phyloP scores from a whole-genome alignment of 2,329 filamentous ascomycete species.

The Pyrenophora graminea region DNA sequence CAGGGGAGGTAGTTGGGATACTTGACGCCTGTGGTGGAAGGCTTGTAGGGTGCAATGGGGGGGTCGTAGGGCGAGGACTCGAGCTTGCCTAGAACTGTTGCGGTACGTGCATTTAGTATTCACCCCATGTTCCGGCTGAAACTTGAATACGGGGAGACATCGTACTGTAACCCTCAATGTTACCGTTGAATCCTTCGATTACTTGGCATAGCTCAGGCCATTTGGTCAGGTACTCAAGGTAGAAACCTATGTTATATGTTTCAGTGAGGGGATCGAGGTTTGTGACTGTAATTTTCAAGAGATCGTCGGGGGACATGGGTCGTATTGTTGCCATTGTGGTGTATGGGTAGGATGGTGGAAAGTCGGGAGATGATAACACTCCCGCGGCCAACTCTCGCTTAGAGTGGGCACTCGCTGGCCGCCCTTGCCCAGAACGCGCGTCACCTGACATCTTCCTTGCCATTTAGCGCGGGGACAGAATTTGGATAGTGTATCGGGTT shows the following conservation, averaged over 20 bases:
- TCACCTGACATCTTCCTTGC: neutral
- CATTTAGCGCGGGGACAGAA: neutral
- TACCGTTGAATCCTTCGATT: constrained; percentile 81
- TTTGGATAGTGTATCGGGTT: neutral
- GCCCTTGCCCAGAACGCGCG: neutral
- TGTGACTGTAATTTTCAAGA: constrained; percentile 88
- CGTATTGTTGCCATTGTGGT: constrained; percentile 77
- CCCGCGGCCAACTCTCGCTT: constrained; percentile 27
- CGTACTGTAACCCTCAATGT: constrained; percentile 90
- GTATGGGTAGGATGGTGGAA: neutral
- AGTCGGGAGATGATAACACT: constrained; percentile 8
- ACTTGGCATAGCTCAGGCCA: constrained; percentile 96
- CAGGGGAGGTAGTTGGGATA: constrained; percentile 85
- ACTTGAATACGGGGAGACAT: too few relatives aligned
- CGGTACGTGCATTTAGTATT: neutral
- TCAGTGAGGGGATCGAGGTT: constrained; percentile 98
- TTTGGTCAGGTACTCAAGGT: constrained; percentile 91
- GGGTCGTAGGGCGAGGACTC: constrained; percentile 78
- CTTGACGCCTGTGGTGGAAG: constrained; percentile 43
- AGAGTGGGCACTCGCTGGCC: constrained; percentile 5
- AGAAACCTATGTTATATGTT: constrained; percentile 94
- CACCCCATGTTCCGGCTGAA: neutral
- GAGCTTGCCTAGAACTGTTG: constrained; percentile 89
- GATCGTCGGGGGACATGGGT: constrained; percentile 69
- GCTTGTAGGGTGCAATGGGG: constrained; percentile 73